Evolutionary conservation across 352 stramenopile genomes (phyloP).

Genomic region (Halophytophthora polymorphica): DNA sequence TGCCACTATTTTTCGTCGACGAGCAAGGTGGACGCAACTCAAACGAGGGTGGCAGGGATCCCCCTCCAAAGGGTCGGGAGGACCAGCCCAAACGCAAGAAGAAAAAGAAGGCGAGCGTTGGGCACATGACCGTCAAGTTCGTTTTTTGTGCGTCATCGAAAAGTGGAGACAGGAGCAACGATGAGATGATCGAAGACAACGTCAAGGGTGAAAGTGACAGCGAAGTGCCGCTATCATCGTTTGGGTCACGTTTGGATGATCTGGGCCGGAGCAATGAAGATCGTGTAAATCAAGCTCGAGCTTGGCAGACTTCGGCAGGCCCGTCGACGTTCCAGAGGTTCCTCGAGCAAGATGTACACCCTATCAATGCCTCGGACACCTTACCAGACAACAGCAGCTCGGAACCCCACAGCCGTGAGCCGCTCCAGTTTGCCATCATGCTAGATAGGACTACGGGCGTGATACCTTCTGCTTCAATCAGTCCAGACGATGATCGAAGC

Average conservation of each 20-base stretch:
- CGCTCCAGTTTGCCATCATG: slow-evolving; percentile 27
- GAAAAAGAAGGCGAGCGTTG: slow-evolving; percentile 7
- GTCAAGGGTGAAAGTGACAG: slow-evolving; percentile 3
- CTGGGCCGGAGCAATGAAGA: not conserved
- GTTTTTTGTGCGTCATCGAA: slow-evolving; percentile 5
- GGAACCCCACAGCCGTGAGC: not conserved
- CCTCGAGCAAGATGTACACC: not conserved
- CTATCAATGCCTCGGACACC: not conserved
- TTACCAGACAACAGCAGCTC: not conserved
- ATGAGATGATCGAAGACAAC: not conserved
- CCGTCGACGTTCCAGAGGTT: not conserved
- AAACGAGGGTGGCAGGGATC: too few species aligned
- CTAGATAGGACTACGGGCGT: slow-evolving; percentile 11
- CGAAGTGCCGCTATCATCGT: slow-evolving; percentile 10
- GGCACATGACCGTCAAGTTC: slow-evolving; percentile 26
- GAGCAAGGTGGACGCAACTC: not conserved
- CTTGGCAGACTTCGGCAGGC: too few species aligned
- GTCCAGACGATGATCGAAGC: too few species aligned
- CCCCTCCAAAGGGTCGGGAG: not conserved
- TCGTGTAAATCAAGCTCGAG: not conserved
- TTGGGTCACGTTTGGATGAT: not conserved
- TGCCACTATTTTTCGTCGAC: slow-evolving; percentile 12
- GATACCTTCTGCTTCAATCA: not conserved
- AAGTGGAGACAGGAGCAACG: not conserved
- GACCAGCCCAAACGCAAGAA: not conserved